phyloP scores from a whole-genome alignment of 257 asterid species.

The Plantago major region DNA sequence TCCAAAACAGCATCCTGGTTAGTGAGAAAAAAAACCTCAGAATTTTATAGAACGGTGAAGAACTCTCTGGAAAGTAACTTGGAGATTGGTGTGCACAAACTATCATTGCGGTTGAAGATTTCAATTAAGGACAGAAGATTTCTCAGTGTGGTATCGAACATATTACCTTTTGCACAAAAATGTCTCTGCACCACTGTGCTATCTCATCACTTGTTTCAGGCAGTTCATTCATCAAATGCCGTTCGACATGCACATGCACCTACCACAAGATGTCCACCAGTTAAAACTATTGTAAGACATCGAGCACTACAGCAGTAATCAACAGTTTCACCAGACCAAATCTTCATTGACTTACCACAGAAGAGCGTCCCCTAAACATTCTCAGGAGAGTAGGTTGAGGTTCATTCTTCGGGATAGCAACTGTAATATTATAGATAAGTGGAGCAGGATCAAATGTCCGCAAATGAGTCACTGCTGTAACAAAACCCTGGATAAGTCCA shows the following conservation, averaged over 20 bases:
- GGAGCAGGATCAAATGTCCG: constrained; percentile 70
- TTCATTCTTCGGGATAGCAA: constrained; percentile 71
- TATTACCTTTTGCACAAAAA: constrained; percentile 66
- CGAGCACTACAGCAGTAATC: constrained; percentile 4
- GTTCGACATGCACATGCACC: constrained; percentile 80
- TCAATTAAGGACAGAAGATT: constrained; percentile 8
- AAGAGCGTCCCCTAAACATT: constrained; percentile 66
- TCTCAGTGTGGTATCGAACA: constrained; percentile 1
- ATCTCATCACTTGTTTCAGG: constrained; percentile 66
- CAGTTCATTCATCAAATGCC: constrained; percentile 57
- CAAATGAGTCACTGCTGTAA: constrained; percentile 60
- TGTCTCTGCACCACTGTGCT: constrained; percentile 90
- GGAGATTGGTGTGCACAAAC: neutral
- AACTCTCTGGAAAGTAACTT: neutral
- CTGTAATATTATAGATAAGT: constrained; percentile 58
- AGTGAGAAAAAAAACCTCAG: neutral
- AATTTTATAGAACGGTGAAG: neutral
- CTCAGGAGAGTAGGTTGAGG: constrained; percentile 70
- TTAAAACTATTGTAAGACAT: neutral
- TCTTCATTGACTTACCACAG: constrained; percentile 46
- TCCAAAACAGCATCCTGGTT: constrained; percentile 70
- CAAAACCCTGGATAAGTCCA: constrained; percentile 64
- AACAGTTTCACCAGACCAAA: neutral
- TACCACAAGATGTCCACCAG: constrained; percentile 18
- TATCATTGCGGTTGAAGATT: neutral